phyloP scores from a whole-genome alignment of 2,329 filamentous ascomycete species.

The Talaromyces islandicus region DNA sequence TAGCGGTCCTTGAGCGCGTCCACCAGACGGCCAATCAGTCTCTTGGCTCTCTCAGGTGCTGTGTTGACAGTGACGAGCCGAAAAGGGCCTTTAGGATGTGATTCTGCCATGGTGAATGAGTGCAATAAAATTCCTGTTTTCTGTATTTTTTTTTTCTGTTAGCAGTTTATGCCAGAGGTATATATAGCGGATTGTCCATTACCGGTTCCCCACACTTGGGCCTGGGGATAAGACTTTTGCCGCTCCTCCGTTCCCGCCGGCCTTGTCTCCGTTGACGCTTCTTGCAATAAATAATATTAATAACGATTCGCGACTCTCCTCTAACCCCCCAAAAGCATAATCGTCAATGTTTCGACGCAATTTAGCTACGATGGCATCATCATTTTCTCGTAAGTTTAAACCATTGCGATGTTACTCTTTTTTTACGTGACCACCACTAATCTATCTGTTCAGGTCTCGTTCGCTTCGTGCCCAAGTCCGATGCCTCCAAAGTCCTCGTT shows the following conservation, averaged over 20 bases:
- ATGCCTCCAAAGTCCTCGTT: slow-evolving; percentile 46
- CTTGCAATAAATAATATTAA: neutral
- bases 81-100: slow-evolving; percentile 49
- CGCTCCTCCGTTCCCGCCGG: slow-evolving; percentile 14
- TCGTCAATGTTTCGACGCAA: neutral
- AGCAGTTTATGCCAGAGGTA: neutral
- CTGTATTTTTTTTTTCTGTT: neutral
- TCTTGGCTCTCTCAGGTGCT: slow-evolving; percentile 58
- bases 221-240: slow-evolving; percentile 12
- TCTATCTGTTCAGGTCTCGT: slow-evolving; percentile 47
- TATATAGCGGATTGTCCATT: slow-evolving; percentile 8
- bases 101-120: slow-evolving; percentile 7
- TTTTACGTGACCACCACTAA: neutral
- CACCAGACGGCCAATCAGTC: slow-evolving; percentile 55
- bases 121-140: slow-evolving; percentile 11
- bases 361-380: slow-evolving; percentile 26
- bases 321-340: neutral
- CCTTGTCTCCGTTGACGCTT: neutral
- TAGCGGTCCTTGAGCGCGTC: slow-evolving; percentile 59
- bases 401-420: neutral
- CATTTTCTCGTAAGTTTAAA: slow-evolving; percentile 20
- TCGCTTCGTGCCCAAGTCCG: slow-evolving; percentile 52
- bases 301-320: neutral
- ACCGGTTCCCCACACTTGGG: slow-evolving; percentile 14
- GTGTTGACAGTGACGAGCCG: slow-evolving; percentile 64